Evolutionary conservation across 768 basidiomycete species (phyloP), one percentile per base, ranked within the genome.

Genomic region (Xanthoconium stramineum): DNA sequence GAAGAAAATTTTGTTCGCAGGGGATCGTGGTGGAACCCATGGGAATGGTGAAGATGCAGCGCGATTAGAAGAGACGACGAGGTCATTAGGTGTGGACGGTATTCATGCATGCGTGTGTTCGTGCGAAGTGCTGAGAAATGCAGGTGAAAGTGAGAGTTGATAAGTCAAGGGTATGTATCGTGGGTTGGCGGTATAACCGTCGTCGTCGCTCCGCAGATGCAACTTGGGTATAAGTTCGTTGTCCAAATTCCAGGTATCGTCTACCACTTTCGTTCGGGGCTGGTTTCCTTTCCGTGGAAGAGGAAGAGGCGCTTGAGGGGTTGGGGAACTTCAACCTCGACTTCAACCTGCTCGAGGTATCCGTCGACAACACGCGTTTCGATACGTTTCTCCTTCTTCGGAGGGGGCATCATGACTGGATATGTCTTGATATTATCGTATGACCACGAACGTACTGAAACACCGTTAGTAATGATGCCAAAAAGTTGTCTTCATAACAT

Each of bases 351-450:
- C 43, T 76, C 70, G 54, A 81, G 78, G 60, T 83, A 75, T 53
- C 78, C 78, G 38, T 78, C 73, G 53, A 80, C 64, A 40, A 86
- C 67, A 32, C 79, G 70, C 35, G 74, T 77, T 72, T 81, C 81
- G 28, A 75, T 68, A 49, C 75, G 75, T 59, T 73, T 74, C 73
- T 83, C 82, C 67, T 75, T 84, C 72, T 78, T 78, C 43, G 76
- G 72, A n/a, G 80, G 82, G 37, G 80, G 72, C 57, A 68, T 68
- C 70, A 71, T 75, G 56, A 83, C 73, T 15, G 84, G 83, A 61
- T 89, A 90, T 4, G 84, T 87, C 65, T 78, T 80, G 58, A 87
- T 69, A 60, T 85, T 85, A 63, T 88, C 86, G 63, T 89, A 89
- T 3, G 87, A 88, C 87, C 86, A 89, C 3, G 88, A 83, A 30